phyloP scores from a whole-genome alignment of 2,329 filamentous ascomycete genomes.

The Fusarium equiseti region DNA sequence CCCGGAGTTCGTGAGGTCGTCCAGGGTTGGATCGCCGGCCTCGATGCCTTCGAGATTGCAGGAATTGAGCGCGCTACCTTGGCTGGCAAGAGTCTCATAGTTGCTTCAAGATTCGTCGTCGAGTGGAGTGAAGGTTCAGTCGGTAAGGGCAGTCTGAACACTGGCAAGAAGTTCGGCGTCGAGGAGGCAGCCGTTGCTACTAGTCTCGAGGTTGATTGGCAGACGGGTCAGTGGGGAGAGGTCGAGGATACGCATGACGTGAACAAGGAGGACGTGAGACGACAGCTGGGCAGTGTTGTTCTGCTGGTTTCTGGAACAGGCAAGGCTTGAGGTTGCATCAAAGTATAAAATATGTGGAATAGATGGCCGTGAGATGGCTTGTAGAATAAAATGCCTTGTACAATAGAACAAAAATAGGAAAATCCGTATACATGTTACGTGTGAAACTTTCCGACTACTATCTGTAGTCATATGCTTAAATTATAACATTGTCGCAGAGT shows the following conservation, averaged over 20 bases:
- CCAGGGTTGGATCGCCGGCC: slow-evolving; percentile 77
- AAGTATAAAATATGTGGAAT: background rate
- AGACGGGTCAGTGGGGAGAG: slow-evolving; percentile 92
- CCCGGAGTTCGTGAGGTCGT: slow-evolving; percentile 82
- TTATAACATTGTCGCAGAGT: background rate
- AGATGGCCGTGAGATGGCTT: slow-evolving; percentile 7
- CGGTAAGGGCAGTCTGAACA: slow-evolving; percentile 57
- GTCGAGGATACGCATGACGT: slow-evolving; percentile 99
- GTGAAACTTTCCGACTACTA: background rate
- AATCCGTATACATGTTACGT: too few relatives aligned
- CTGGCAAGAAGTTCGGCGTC: slow-evolving; percentile 72
- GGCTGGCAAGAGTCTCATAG: slow-evolving; percentile 87
- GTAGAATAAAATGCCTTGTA: slow-evolving; percentile 38
- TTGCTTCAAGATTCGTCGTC: slow-evolving; percentile 79
- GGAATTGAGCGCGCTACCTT: slow-evolving; percentile 86
- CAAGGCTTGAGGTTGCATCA: slow-evolving; percentile 31
- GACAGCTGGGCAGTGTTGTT: slow-evolving; percentile 89
- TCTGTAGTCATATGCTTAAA: background rate
- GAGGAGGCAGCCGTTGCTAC: slow-evolving; percentile 84
- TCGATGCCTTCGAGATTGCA: slow-evolving; percentile 85
- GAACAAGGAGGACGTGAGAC: slow-evolving; percentile 86
- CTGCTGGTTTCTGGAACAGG: slow-evolving; percentile 77
- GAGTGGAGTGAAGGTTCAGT: slow-evolving; percentile 87
- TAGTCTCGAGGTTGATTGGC: slow-evolving; percentile 89
- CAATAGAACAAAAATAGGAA: slow-evolving; percentile 13